These are phyloP conservation scores for Gardenia jasminoides DNA, from an alignment of 257 asterid species.

Conservation along the genomic window DNA sequence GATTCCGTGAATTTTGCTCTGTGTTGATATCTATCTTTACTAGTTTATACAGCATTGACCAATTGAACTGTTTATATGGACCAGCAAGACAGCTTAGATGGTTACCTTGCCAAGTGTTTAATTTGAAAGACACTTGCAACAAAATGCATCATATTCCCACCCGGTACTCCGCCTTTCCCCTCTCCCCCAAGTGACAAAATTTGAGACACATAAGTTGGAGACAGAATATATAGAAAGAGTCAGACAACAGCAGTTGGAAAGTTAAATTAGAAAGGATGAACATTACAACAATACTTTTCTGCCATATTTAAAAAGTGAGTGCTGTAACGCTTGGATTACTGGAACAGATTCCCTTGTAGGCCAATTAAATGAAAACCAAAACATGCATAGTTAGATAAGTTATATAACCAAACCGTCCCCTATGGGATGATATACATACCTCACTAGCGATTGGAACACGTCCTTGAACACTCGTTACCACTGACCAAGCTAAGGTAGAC, in stretches of 20 bases:
- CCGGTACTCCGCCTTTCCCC: not conserved
- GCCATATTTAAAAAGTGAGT: not conserved
- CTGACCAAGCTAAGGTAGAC: conserved; percentile 90
- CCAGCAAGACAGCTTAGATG: not conserved
- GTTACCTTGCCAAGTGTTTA: not conserved
- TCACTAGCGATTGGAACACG: conserved; percentile 96
- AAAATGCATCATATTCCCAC: not conserved
- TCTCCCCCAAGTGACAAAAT: not conserved
- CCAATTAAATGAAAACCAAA: not conserved
- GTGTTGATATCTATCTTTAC: not conserved
- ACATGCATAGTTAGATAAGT: not conserved
- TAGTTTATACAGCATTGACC: not conserved
- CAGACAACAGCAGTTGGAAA: not conserved
- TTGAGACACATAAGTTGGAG: not conserved
- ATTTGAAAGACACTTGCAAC: not conserved
- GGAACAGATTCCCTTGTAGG: not conserved
- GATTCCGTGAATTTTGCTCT: not conserved
- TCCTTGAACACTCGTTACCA: conserved; percentile 82
- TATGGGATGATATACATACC: conserved; percentile 43
- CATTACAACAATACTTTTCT: not conserved
- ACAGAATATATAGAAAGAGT: not conserved
- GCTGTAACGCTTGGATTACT: not conserved
- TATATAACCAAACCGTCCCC: not conserved
- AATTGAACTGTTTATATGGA: not conserved
- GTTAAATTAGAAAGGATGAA: not conserved